phyloP scores from a whole-genome alignment of 306 rosid species.

The Cicer chorassanicum region DNA sequence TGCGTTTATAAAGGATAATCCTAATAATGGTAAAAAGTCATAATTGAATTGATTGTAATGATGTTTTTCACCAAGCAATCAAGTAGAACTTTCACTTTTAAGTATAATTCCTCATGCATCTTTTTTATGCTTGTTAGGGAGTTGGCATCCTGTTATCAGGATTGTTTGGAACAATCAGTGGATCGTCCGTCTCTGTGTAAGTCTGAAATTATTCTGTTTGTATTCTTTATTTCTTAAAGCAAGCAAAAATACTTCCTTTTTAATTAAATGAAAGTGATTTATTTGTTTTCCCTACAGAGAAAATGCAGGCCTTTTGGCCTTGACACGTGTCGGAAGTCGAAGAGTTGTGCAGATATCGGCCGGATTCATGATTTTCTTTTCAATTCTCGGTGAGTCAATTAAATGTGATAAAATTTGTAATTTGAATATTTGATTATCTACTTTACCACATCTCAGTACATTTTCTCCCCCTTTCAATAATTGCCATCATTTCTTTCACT shows the following conservation, averaged over 20 bases:
- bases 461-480: background rate
- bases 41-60: background rate
- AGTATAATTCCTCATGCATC: conserved; percentile 38
- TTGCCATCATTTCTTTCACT: conserved; percentile 18
- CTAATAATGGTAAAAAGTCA: background rate
- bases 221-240: conserved; percentile 6
- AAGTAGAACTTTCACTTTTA: conserved; percentile 10
- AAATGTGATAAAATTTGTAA: background rate
- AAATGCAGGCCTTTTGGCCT: conserved; percentile 94
- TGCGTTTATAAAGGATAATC: conserved; percentile 11
- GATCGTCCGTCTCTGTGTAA: conserved; percentile 95
- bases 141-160: conserved; percentile 90
- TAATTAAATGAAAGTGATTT: conserved; percentile 40
- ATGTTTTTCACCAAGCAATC: conserved; percentile 19
- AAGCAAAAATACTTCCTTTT: conserved; percentile 33
- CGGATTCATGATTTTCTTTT: conserved; percentile 98
- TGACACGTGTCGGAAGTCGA: conserved; percentile 95
- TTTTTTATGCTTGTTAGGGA: conserved; percentile 66
- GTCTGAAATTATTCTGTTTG: conserved; percentile 47
- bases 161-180: conserved; percentile 87
- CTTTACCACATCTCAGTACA: background rate
- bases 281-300: conserved; percentile 60
- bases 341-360: conserved; percentile 98
- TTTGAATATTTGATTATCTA: background rate
- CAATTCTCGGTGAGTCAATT: conserved; percentile 80